Conservation (phyloP, 768 basidiomycete species). For the Sporobolomyces pararoseus region DNA sequence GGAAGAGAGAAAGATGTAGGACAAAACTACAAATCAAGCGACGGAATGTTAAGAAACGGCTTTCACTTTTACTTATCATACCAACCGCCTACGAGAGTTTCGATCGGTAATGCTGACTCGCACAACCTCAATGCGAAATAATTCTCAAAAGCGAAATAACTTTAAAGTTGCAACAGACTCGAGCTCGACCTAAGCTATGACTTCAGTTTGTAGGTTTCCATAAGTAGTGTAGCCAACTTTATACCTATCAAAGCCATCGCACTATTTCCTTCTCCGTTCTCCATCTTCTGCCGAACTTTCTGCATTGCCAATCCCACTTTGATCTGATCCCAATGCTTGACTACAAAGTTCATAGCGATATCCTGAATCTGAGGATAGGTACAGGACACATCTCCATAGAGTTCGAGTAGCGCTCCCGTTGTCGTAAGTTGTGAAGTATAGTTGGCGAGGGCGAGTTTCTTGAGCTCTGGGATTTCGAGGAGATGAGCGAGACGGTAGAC, state of each 20-base stretch:
- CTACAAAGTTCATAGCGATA: constrained; percentile 1
- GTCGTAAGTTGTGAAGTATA: constrained; percentile 1
- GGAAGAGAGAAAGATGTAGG: too few relatives aligned
- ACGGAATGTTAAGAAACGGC: too few relatives aligned
- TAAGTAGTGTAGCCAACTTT: constrained; percentile 3
- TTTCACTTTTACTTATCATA: too few relatives aligned
- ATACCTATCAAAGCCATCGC: constrained; percentile 3
- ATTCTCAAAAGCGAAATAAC: too few relatives aligned
- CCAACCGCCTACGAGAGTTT: too few relatives aligned
- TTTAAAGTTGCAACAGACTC: too few relatives aligned
- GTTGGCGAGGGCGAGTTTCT: neutral
- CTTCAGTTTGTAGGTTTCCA: neutral
- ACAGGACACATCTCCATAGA: neutral
- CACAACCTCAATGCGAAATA: too few relatives aligned
- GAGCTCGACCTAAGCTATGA: neutral
- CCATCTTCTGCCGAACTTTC: neutral
- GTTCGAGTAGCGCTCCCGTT: neutral
- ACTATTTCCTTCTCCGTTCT: neutral
- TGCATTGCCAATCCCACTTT: neutral
- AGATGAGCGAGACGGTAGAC: constrained; percentile 28
- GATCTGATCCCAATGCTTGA: constrained; percentile 10
- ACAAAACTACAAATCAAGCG: too few relatives aligned
- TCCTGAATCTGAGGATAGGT: neutral
- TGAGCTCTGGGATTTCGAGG: constrained; percentile 4
- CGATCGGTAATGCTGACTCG: too few relatives aligned